Evolutionary conservation across 1,284 basidiomycete genomes (phyloP).

Genomic region (Ceratobasidium theobromae): DNA sequence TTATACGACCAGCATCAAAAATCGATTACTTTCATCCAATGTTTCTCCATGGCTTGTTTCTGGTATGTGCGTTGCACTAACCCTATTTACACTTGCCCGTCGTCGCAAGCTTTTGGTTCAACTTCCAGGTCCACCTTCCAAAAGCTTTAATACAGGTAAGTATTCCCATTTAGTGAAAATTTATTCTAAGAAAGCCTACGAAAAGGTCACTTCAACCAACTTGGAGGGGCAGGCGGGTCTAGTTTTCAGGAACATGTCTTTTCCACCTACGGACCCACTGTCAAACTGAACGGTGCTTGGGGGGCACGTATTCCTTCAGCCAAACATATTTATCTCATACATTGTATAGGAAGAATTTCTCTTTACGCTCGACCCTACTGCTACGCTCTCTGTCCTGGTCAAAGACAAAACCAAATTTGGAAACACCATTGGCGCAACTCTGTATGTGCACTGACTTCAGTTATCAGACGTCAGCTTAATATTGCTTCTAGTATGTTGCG

Average conservation of each 20-base stretch:
- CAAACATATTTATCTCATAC: background rate
- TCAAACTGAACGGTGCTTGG: slow-evolving; percentile 55
- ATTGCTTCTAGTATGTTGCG: background rate
- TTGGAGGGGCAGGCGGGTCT: background rate
- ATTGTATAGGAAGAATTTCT: slow-evolving; percentile 46
- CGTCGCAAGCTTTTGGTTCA: background rate
- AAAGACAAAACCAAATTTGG: slow-evolving; percentile 55
- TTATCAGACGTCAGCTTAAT: background rate
- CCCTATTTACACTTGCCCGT: background rate
- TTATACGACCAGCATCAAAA: too few relatives aligned
- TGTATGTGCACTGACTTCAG: slow-evolving; percentile 42
- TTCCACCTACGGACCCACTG: slow-evolving; percentile 51
- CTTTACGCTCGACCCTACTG: slow-evolving; percentile 54
- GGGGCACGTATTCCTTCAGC: slow-evolving; percentile 47
- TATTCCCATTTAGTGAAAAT: background rate
- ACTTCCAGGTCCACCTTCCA: slow-evolving; percentile 1
- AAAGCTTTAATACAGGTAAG: background rate
- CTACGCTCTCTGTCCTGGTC: slow-evolving; percentile 50
- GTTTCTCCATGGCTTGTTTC: slow-evolving; percentile 8
- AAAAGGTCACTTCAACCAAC: slow-evolving; percentile 3
- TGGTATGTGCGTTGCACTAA: background rate
- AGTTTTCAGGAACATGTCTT: slow-evolving; percentile 47
- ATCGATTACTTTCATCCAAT: too few relatives aligned
- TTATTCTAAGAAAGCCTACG: background rate
- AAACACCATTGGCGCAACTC: slow-evolving; percentile 54